Percentiles rank a stretch among this genome's conserved stretches.
phyloP scores from a whole-genome alignment of 2,329 filamentous ascomycete species.

The Aspergillus sp. region DNA sequence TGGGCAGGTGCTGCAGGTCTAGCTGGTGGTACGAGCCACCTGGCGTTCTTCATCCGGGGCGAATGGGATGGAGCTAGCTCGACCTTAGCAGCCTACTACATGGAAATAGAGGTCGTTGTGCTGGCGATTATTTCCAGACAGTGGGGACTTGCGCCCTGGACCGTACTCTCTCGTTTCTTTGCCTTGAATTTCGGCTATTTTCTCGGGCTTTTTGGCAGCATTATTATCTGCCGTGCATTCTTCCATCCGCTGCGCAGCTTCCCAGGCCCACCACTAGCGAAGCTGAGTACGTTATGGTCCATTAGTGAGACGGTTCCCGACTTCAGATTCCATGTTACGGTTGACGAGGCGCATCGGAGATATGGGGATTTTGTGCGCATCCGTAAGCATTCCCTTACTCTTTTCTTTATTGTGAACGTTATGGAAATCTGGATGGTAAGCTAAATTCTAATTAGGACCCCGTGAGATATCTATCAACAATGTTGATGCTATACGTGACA shows the following conservation, averaged over 20 bases:
- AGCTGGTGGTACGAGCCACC: too few species aligned
- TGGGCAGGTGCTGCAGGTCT: too few species aligned
- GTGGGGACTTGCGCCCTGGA: neutral
- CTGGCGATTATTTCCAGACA: neutral
- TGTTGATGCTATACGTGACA: neutral
- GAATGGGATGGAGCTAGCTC: too few species aligned
- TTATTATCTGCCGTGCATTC: constrained; percentile 10
- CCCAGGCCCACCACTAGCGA: constrained; percentile 4
- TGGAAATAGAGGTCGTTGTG: neutral
- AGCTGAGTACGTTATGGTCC: neutral
- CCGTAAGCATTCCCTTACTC: neutral
- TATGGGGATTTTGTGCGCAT: neutral
- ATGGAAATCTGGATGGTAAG: neutral
- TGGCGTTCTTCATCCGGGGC: too few species aligned
- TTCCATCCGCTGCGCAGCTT: constrained; percentile 16
- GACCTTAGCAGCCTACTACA: too few species aligned
- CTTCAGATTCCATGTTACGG: neutral
- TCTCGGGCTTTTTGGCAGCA: neutral
- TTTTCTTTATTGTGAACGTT: neutral
- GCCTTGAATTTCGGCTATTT: neutral
- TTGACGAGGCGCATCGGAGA: constrained; percentile 2
- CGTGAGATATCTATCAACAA: constrained; percentile 8
- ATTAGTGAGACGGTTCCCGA: neutral
- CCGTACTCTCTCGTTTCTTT: neutral
- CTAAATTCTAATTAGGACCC: neutral